Percentiles rank a stretch among this genome's conserved stretches.
phyloP scores from a whole-genome alignment of 2,329 filamentous ascomycete species.

The Claviceps sp. region DNA sequence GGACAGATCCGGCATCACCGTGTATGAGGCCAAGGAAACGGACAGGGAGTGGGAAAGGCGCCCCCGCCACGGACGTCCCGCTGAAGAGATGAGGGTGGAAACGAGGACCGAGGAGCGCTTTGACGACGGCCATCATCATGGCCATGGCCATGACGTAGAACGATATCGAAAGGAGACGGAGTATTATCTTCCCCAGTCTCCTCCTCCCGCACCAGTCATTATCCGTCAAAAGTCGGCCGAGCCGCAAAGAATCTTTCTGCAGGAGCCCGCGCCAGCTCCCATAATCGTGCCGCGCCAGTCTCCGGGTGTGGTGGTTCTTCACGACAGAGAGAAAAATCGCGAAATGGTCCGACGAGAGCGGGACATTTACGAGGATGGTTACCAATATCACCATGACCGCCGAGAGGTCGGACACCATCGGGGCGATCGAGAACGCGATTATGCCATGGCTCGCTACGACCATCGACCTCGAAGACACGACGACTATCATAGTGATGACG shows the following conservation, averaged over 20 bases:
- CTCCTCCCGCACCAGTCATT: slow-evolving; percentile 37
- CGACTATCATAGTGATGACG: slow-evolving; percentile 33
- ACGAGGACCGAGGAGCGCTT: slow-evolving; percentile 37
- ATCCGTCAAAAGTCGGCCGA: slow-evolving; percentile 43
- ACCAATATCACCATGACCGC: slow-evolving; percentile 36
- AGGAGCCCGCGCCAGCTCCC: slow-evolving; percentile 42
- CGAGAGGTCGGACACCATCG: slow-evolving; percentile 29
- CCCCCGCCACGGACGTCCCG: slow-evolving; percentile 26
- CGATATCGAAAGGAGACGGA: slow-evolving; percentile 49
- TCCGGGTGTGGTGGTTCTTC: slow-evolving; percentile 29
- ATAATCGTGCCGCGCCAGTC: slow-evolving; percentile 35
- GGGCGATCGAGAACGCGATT: slow-evolving; percentile 15
- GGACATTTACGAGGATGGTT: slow-evolving; percentile 31
- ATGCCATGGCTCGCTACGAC: slow-evolving; percentile 23
- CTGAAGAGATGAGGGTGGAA: slow-evolving; percentile 41
- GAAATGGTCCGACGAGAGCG: slow-evolving; percentile 20
- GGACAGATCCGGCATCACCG: slow-evolving; percentile 18
- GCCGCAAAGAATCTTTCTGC: slow-evolving; percentile 46
- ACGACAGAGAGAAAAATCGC: slow-evolving; percentile 28
- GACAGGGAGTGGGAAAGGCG: slow-evolving; percentile 33
- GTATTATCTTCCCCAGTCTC: slow-evolving; percentile 41
- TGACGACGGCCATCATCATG: slow-evolving; percentile 30
- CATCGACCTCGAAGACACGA: slow-evolving; percentile 28
- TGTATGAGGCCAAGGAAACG: slow-evolving; percentile 20
- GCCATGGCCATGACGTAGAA: slow-evolving; percentile 39